Conservation (phyloP, 2,329 filamentous ascomycete species). For the Didymella keratinophila region DNA sequence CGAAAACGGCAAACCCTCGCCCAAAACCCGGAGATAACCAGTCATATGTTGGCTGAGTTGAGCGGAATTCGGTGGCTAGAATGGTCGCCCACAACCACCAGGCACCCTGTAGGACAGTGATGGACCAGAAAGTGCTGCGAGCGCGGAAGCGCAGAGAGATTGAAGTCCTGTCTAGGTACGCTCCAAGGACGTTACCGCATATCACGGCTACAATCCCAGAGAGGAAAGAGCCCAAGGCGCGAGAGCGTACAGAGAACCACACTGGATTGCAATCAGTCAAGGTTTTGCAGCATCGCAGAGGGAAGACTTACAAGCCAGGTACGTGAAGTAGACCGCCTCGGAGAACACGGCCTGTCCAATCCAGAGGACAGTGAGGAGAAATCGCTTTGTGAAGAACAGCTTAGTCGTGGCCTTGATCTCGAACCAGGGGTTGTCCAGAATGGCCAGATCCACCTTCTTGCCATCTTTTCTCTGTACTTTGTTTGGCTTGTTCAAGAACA, state of each 20-base stretch:
- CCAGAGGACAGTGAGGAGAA: conserved; percentile 70
- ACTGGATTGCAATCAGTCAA: conserved; percentile 43
- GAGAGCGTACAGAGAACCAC: conserved; percentile 74
- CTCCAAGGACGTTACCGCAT: conserved; percentile 70
- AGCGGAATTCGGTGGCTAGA: conserved; percentile 67
- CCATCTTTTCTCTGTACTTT: conserved; percentile 73
- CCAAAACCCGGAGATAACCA: conserved; percentile 72
- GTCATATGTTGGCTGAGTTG: conserved; percentile 68
- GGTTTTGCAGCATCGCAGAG: neutral
- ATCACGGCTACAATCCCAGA: conserved; percentile 72
- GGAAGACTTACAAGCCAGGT: conserved; percentile 56
- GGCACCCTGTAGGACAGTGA: conserved; percentile 67
- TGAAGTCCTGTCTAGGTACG: conserved; percentile 67
- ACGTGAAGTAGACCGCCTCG: conserved; percentile 77
- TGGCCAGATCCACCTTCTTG: conserved; percentile 65
- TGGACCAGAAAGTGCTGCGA: conserved; percentile 62
- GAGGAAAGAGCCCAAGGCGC: conserved; percentile 75
- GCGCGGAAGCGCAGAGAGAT: conserved; percentile 64
- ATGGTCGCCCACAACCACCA: conserved; percentile 79
- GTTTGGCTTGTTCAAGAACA: conserved; percentile 68
- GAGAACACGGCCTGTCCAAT: conserved; percentile 76
- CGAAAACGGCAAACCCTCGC: conserved; percentile 69
- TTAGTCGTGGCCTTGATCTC: conserved; percentile 68
- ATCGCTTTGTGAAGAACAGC: conserved; percentile 67
- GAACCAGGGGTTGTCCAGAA: conserved; percentile 62